These are phyloP conservation scores for Spraguea lophii DNA, from an alignment of 371 early-diverging fungal species.

Conservation along the genomic window DNA sequence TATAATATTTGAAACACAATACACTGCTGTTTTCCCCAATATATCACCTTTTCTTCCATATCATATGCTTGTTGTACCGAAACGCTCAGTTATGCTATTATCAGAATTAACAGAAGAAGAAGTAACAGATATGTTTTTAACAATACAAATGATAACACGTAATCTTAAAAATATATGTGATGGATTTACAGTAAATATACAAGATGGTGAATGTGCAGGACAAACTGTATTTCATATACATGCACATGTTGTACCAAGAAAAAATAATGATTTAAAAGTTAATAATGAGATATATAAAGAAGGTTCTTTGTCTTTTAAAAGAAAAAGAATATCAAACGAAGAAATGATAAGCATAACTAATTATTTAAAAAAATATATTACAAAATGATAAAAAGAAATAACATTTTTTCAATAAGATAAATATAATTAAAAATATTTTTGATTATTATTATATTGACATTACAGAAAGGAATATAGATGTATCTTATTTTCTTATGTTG, in stretches of 20 bases:
- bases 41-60: slow-evolving; percentile 27
- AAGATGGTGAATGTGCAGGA: slow-evolving; percentile 33
- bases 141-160: slow-evolving; percentile 3
- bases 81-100: slow-evolving; percentile 2
- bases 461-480: too few species aligned
- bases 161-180: slow-evolving; percentile 2
- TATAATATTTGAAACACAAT: slow-evolving; percentile 17
- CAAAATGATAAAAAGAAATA: too few species aligned
- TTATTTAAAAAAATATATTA: too few species aligned
- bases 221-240: slow-evolving; percentile 34
- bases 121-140: slow-evolving; percentile 18
- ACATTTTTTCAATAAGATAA: too few species aligned
- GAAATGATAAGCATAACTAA: too few species aligned
- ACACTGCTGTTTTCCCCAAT: slow-evolving; percentile 23
- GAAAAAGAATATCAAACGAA: too few species aligned
- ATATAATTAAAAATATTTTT: too few species aligned
- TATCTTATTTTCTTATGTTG: too few species aligned
- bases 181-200: slow-evolving; percentile 17
- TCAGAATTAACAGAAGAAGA: slow-evolving; percentile 22
- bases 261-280: not conserved
- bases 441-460: too few species aligned
- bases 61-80: slow-evolving; percentile 33
- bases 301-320: too few species aligned
- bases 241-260: slow-evolving; percentile 32
- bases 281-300: slow-evolving; percentile 1